Conservation (phyloP, 129 eudicot species). For the Artemisia argyi region DNA sequence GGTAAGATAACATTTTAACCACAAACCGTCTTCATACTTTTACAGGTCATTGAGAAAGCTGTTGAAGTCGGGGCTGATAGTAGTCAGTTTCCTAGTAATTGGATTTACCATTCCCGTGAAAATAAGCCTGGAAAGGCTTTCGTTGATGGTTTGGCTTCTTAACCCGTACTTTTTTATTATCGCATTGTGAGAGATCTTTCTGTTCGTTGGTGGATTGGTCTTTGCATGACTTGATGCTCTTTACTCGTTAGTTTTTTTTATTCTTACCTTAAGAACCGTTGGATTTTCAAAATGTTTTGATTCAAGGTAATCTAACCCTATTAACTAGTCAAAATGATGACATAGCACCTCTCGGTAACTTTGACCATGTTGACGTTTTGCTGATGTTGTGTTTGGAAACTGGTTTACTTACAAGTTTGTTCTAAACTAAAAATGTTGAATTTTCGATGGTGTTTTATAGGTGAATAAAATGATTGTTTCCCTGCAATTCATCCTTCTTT, state of each 20-base stretch:
- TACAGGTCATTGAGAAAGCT: slow-evolving; percentile 83
- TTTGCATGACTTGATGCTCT: neutral
- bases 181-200: slow-evolving; percentile 1
- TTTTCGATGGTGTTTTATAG: too few relatives aligned
- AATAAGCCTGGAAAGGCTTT: slow-evolving; percentile 94
- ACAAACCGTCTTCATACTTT: slow-evolving; percentile 30
- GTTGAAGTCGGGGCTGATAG: slow-evolving; percentile 97
- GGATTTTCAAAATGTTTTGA: too few relatives aligned
- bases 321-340: too few relatives aligned
- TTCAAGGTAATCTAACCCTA: too few relatives aligned
- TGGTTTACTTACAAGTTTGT: too few relatives aligned
- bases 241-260: neutral
- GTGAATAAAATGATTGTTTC: too few relatives aligned
- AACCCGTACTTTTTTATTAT: slow-evolving; percentile 6
- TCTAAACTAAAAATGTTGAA: too few relatives aligned
- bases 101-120: slow-evolving; percentile 97
- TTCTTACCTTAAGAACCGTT: neutral
- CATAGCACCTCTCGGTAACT: too few relatives aligned
- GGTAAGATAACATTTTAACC: slow-evolving; percentile 64
- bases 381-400: too few relatives aligned
- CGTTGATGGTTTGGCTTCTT: slow-evolving; percentile 87
- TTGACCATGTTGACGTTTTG: too few relatives aligned
- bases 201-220: neutral
- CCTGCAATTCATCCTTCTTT: too few relatives aligned
- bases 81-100: slow-evolving; percentile 85